Evolutionary conservation across 352 stramenopile species (phyloP), one percentile per base, ranked within the genome.

Genomic region (Pythium phragmitis): DNA sequence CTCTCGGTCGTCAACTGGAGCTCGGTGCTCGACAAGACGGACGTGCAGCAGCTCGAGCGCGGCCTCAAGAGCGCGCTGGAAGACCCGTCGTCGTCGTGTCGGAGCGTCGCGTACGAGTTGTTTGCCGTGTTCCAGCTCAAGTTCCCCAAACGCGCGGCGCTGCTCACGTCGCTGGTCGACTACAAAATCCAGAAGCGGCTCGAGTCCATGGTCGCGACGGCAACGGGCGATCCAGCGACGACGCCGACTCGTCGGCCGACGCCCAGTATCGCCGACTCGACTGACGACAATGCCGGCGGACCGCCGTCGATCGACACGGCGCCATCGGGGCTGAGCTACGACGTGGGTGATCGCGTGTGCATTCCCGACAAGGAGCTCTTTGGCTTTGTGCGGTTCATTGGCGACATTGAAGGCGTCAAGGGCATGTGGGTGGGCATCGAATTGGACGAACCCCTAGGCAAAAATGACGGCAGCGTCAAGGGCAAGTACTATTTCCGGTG

Each of bases 321-420:
- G 6, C 43, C 48, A 2, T 36, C 39, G 7, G 72, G 72, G 8
- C 74, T 80, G 16, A 83, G 74, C 57, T 63, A 88, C 51, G 78
- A 91, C 45, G 43, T 92, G 2, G 84, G 82, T 3, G 84, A 92
- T 34, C 84, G 86, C 30, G 86, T 94, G 5, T 92, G 83, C 62
- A 90, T 94, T n/a, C 82, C 84, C 1, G 86, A 92, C 48, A 91
- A 91, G 58, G 86, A 94, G 54, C 50, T 93, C 1, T 94, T 94
- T 52, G 86, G 86, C 1, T 86, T 86, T 58, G 86, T 94, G 57
- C 84, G 84, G 0, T 94, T 85, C 65, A 49, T 89, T 33, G 86
- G 86, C 17, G 79, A 92, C 41, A 86, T 94, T 41, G 74, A 80
- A 14, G 73, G 82, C 47, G 75, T 80, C n/a, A 89, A 85, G 63